phyloP scores from a whole-genome alignment of 495 filamentous ascomycete genomes.

The Talaromyces ruber region DNA sequence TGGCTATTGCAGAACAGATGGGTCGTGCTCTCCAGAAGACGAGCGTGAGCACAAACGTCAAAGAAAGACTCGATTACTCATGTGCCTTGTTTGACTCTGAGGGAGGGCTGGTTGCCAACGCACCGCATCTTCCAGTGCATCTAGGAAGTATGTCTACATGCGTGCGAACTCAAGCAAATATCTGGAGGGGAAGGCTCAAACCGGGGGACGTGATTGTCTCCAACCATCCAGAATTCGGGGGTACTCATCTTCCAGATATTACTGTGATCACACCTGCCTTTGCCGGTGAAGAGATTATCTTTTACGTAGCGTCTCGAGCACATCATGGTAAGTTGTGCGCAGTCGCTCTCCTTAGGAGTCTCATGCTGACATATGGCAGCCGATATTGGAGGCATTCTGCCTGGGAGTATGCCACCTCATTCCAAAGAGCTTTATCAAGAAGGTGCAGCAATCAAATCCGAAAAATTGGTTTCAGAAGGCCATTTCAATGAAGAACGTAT shows the following conservation, averaged over 20 bases:
- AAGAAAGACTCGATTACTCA: constrained; percentile 85
- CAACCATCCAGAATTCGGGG: constrained; percentile 90
- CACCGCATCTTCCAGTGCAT: constrained; percentile 90
- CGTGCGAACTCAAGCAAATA: constrained; percentile 67
- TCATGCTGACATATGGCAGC: constrained; percentile 52
- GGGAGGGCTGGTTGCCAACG: constrained; percentile 80
- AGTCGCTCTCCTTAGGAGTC: not conserved
- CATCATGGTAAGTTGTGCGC: constrained; percentile 12
- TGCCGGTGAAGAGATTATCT: constrained; percentile 67
- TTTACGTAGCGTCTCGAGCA: constrained; percentile 85
- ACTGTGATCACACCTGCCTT: constrained; percentile 86
- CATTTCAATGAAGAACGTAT: constrained; percentile 81
- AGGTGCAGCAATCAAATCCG: constrained; percentile 84
- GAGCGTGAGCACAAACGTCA: constrained; percentile 86
- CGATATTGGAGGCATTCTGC: constrained; percentile 91
- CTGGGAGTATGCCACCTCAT: constrained; percentile 92
- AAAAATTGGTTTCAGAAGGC: constrained; percentile 86
- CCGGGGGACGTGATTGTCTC: constrained; percentile 89
- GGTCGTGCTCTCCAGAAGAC: constrained; percentile 85
- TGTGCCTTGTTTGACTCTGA: constrained; percentile 79
- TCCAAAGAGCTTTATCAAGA: constrained; percentile 89
- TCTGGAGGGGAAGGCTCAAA: constrained; percentile 80
- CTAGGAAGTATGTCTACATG: constrained; percentile 88
- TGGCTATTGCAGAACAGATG: constrained; percentile 95
- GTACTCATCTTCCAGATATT: constrained; percentile 83